These are phyloP conservation scores for Candida easanensis DNA, from an alignment of 805 yeast species.

Conservation along the genomic window DNA sequence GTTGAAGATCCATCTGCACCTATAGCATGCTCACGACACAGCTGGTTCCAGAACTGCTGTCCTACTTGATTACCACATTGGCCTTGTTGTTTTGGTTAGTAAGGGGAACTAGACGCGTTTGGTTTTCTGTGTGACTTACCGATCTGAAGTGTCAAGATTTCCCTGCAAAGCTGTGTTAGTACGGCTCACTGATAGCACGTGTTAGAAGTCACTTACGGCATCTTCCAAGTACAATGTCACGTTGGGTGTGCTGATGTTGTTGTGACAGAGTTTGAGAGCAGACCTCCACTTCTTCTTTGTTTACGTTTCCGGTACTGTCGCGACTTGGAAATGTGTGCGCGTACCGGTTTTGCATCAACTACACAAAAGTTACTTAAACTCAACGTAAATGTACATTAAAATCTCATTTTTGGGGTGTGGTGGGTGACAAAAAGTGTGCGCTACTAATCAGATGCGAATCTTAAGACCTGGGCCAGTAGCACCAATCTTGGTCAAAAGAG, in stretches of 20 bases:
- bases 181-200: neutral
- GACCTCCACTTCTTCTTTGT: neutral
- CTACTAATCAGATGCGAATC: constrained; percentile 24
- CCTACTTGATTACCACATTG: constrained; percentile 99
- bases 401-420: neutral
- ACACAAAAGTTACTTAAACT: no score
- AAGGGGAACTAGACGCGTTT: neutral
- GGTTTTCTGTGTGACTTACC: constrained; percentile 5
- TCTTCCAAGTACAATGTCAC: neutral
- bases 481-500: constrained; percentile 77
- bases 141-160: constrained; percentile 18
- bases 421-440: neutral
- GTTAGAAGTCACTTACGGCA: constrained; percentile 1
- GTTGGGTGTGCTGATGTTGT: neutral
- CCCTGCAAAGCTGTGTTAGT: constrained; percentile 8
- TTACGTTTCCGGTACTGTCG: constrained; percentile 1
- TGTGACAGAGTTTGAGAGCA: no score
- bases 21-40: constrained; percentile 86
- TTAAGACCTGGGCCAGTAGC: constrained; percentile 91
- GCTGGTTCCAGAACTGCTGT: constrained; percentile 85
- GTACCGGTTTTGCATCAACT: neutral
- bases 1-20: constrained; percentile 34
- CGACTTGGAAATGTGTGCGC: no score
- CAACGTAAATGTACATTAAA: neutral
- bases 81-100: constrained; percentile 37